A percentile compares a stretch with the other conserved stretches of the same genome.
Evolutionary conservation across 371 early-diverging fungal genomes (phyloP).

Genomic region (Caulochytrium protostelioides): DNA sequence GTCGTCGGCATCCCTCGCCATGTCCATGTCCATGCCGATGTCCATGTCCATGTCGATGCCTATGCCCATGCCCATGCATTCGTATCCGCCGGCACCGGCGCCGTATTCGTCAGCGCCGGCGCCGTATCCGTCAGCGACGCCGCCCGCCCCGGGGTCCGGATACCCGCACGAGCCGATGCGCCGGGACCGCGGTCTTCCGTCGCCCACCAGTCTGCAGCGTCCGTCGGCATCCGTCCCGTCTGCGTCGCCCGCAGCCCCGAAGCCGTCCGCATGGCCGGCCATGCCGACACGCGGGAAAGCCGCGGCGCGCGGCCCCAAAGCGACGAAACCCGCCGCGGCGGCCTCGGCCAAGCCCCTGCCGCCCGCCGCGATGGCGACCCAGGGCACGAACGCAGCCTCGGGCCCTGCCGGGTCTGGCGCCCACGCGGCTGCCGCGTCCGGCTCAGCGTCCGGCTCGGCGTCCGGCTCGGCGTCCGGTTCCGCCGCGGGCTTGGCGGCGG

Average conservation of each 20-base stretch:
- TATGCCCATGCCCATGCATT: conserved; percentile 5
- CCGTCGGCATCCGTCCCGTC: too few relatives aligned
- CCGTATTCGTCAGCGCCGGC: conserved; percentile 4
- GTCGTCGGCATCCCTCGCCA: conserved; percentile 1
- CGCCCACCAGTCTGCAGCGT: too few relatives aligned
- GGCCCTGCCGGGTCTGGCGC: background rate
- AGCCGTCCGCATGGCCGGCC: too few relatives aligned
- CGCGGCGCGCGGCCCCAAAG: too few relatives aligned
- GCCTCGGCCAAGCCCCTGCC: background rate
- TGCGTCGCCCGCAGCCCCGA: too few relatives aligned
- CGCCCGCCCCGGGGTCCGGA: conserved; percentile 6
- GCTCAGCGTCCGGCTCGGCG: background rate
- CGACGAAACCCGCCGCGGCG: too few relatives aligned
- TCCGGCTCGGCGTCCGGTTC: background rate
- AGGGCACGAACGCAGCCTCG: background rate
- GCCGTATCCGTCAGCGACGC: conserved; percentile 4
- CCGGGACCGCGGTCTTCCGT: background rate
- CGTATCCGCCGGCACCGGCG: conserved; percentile 10
- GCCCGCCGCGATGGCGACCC: background rate
- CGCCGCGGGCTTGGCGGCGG: conserved; percentile 8
- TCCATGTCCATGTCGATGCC: conserved; percentile 4
- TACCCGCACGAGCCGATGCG: background rate
- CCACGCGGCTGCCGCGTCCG: background rate
- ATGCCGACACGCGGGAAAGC: too few relatives aligned
- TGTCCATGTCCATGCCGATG: conserved; percentile 6